Percentiles rank a stretch among this genome's conserved stretches.
phyloP scores from a whole-genome alignment of 352 stramenopile genomes.

The Albugo laibachii region DNA sequence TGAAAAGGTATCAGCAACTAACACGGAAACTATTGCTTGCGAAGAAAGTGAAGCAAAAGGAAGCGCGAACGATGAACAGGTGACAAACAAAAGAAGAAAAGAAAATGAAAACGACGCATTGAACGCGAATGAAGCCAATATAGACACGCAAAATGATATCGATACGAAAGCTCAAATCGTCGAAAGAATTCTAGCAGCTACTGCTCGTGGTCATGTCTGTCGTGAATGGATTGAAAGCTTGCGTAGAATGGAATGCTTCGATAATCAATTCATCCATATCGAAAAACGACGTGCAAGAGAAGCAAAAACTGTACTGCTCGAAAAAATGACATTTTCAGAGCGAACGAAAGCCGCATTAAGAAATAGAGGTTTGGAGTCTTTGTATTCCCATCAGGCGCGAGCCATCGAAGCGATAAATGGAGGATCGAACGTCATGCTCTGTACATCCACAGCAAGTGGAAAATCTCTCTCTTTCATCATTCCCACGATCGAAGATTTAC shows the following conservation, averaged over 20 bases:
- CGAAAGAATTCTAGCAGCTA: background rate
- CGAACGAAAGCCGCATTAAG: slow-evolving; percentile 20
- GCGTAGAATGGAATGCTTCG: slow-evolving; percentile 29
- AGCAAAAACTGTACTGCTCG: slow-evolving; percentile 20
- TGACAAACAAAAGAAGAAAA: background rate
- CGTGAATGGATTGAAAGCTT: slow-evolving; percentile 25
- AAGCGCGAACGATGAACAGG: slow-evolving; percentile 1
- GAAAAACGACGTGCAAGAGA: slow-evolving; percentile 23
- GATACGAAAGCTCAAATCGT: background rate
- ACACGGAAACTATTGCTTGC: background rate
- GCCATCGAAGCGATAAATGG: slow-evolving; percentile 75
- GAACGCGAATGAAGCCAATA: no score
- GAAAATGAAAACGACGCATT: background rate
- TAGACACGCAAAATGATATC: background rate
- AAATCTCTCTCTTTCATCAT: slow-evolving; percentile 96
- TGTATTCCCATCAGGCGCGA: slow-evolving; percentile 86
- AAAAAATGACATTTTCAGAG: slow-evolving; percentile 16
- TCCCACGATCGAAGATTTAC: slow-evolving; percentile 72
- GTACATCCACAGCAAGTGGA: slow-evolving; percentile 90
- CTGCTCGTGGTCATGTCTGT: slow-evolving; percentile 4
- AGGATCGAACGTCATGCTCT: slow-evolving; percentile 86
- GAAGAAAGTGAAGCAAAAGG: background rate
- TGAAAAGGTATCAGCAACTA: background rate
- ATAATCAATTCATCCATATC: slow-evolving; percentile 64
- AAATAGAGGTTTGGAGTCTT: slow-evolving; percentile 24